Conservation (phyloP, 768 basidiomycete genomes). For the Pisolithus tinctorius region DNA sequence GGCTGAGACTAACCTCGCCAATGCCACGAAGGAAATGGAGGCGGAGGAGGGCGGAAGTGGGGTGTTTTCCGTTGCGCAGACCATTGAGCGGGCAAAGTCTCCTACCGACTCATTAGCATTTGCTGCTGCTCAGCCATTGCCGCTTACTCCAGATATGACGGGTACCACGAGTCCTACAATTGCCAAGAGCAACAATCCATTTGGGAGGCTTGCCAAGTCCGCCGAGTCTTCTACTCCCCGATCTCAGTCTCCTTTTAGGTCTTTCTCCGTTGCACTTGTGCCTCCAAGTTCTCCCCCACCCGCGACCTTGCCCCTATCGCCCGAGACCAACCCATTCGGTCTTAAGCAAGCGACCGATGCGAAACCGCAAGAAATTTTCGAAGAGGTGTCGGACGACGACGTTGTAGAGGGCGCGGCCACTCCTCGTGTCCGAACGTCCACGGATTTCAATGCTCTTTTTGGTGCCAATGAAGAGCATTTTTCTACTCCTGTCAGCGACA, state of each 20-base stretch:
- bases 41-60: conserved; percentile 40
- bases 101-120: conserved; percentile 43
- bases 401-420: conserved; percentile 16
- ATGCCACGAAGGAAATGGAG: conserved; percentile 48
- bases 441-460: conserved; percentile 15
- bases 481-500: conserved; percentile 38
- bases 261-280: conserved; percentile 35
- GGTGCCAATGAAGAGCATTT: conserved; percentile 47
- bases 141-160: conserved; percentile 57
- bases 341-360: conserved; percentile 30
- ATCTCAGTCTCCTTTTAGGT: conserved; percentile 55
- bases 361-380: conserved; percentile 6
- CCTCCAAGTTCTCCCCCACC: conserved; percentile 24
- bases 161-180: conserved; percentile 39
- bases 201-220: conserved; percentile 61
- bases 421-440: conserved; percentile 10
- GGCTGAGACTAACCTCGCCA: conserved; percentile 46
- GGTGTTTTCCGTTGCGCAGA: conserved; percentile 1
- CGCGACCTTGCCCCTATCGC: conserved; percentile 5
- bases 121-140: conserved; percentile 69
- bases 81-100: conserved; percentile 30
- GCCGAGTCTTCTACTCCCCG: conserved; percentile 35
- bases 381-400: conserved; percentile 16
- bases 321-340: conserved; percentile 45
- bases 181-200: conserved; percentile 85